A percentile compares a stretch with the other conserved stretches of the same genome.
Evolutionary conservation across 345 rosid genomes (phyloP).

Genomic region (Physaria fendleri): DNA sequence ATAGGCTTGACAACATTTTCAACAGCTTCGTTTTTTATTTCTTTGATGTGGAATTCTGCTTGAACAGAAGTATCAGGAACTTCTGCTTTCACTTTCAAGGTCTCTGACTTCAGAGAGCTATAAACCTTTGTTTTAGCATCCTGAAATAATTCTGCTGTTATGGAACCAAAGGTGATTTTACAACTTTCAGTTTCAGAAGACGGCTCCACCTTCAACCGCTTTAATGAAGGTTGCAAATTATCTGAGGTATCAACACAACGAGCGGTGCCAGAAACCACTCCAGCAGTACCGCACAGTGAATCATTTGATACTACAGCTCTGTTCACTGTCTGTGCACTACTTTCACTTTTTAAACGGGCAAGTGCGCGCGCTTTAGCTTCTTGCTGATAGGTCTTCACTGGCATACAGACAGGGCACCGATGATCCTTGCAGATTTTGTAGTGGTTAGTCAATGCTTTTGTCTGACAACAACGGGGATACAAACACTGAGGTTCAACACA

Average conservation of each 20-base stretch:
- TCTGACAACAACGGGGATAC: slow-evolving; percentile 71
- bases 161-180: slow-evolving; percentile 32
- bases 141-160: slow-evolving; percentile 31
- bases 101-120: slow-evolving; percentile 45
- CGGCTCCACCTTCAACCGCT: slow-evolving; percentile 80
- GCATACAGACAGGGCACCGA: slow-evolving; percentile 85
- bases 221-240: slow-evolving; percentile 57
- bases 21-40: slow-evolving; percentile 39
- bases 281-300: slow-evolving; percentile 37
- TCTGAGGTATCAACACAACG: slow-evolving; percentile 43
- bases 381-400: slow-evolving; percentile 54
- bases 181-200: slow-evolving; percentile 44
- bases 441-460: slow-evolving; percentile 63
- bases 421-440: slow-evolving; percentile 53
- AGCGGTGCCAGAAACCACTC: slow-evolving; percentile 36
- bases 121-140: slow-evolving; percentile 46
- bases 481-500: slow-evolving; percentile 53
- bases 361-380: slow-evolving; percentile 44
- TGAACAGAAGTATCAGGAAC: slow-evolving; percentile 42
- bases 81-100: slow-evolving; percentile 54
- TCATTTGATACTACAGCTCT: slow-evolving; percentile 43
- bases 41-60: slow-evolving; percentile 42
- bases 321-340: slow-evolving; percentile 33
- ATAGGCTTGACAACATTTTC: slow-evolving; percentile 43
- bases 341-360: slow-evolving; percentile 36